A percentile compares a stretch with the other conserved stretches of the same genome.
Conservation (phyloP, 495 filamentous ascomycete genomes). For the Penicillium riverlandense region DNA sequence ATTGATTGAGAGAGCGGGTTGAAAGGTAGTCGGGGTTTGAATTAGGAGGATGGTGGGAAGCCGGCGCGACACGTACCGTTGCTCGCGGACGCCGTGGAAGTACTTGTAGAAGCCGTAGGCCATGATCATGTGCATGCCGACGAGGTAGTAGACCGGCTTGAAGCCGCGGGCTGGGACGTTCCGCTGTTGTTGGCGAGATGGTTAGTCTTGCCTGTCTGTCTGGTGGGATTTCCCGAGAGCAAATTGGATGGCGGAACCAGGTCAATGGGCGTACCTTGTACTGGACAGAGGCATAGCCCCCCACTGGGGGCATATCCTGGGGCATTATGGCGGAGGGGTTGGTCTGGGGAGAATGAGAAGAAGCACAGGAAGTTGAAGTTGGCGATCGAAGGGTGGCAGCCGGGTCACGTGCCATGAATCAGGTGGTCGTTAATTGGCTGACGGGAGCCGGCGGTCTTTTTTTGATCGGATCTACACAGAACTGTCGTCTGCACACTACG, state of each 20-base stretch:
- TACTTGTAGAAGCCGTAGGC: constrained; percentile 82
- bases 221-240: too few species aligned
- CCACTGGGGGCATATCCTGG: constrained; percentile 85
- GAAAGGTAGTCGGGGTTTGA: too few species aligned
- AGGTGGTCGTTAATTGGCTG: constrained; percentile 26
- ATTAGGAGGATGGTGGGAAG: background rate
- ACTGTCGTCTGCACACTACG: background rate
- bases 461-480: constrained; percentile 14
- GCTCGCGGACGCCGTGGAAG: constrained; percentile 71
- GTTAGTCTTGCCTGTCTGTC: constrained; percentile 3
- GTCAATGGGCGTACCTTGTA: constrained; percentile 70
- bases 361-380: constrained; percentile 29
- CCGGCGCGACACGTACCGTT: constrained; percentile 57
- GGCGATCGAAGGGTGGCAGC: background rate
- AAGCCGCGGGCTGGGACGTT: constrained; percentile 91
- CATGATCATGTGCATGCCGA: constrained; percentile 68
- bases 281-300: constrained; percentile 92
- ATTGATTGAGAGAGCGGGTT: too few species aligned
- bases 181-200: constrained; percentile 46
- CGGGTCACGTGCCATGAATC: constrained; percentile 24
- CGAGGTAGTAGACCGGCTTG: constrained; percentile 68
- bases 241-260: too few species aligned
- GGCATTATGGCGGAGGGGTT: constrained; percentile 35
- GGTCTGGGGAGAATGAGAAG: constrained; percentile 15
- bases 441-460: constrained; percentile 10